Conservation (phyloP, 805 yeast species). For the Hanseniaspora taiwanica region DNA sequence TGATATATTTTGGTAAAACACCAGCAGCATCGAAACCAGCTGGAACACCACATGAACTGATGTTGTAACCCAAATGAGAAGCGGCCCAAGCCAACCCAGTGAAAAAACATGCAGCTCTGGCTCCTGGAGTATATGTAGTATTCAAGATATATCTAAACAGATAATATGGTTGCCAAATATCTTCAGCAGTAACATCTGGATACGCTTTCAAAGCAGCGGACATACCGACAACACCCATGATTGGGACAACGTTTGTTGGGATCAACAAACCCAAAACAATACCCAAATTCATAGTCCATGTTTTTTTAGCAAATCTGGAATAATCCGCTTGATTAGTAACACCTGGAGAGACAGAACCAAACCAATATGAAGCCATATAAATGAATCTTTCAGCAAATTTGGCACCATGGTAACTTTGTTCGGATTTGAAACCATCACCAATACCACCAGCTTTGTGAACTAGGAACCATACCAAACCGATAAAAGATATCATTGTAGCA, state of each 20-base stretch:
- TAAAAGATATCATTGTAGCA: constrained; percentile 27
- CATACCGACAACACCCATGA: constrained; percentile 31
- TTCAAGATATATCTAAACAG: constrained; percentile 20
- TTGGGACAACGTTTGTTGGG: constrained; percentile 30
- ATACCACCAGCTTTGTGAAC: constrained; percentile 24
- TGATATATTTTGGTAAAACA: constrained; percentile 26
- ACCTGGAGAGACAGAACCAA: constrained; percentile 29
- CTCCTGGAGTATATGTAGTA: constrained; percentile 22
- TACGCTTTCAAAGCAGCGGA: constrained; percentile 26
- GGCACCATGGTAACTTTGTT: constrained; percentile 22
- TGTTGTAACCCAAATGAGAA: constrained; percentile 29
- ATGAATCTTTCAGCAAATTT: constrained; percentile 31
- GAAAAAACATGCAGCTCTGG: constrained; percentile 29
- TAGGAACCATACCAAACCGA: constrained; percentile 28
- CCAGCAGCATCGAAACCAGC: constrained; percentile 35
- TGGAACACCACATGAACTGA: constrained; percentile 27
- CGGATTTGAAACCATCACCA: constrained; percentile 21
- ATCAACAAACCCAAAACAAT: constrained; percentile 23
- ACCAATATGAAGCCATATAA: constrained; percentile 30
- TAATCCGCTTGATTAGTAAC: constrained; percentile 30
- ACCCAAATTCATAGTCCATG: constrained; percentile 20
- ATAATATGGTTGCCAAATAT: constrained; percentile 27
- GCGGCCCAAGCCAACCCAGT: constrained; percentile 26
- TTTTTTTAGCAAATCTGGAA: constrained; percentile 27
- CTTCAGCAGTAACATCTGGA: constrained; percentile 11